These are phyloP conservation scores for Colletotrichum camelliae DNA, from an alignment of 2,329 filamentous ascomycete genomes.

Conservation along the genomic window DNA sequence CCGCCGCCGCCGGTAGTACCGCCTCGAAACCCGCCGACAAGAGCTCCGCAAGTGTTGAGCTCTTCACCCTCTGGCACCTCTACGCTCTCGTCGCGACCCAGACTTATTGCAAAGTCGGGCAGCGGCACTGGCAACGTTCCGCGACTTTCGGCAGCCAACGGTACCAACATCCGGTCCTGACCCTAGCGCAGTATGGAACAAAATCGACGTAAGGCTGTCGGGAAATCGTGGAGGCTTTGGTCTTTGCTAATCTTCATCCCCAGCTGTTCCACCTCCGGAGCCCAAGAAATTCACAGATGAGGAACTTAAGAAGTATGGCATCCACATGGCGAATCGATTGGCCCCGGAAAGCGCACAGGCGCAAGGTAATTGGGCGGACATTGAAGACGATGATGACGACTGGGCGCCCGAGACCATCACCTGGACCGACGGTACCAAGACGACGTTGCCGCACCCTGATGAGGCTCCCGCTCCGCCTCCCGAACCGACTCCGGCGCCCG, in stretches of 20 bases:
- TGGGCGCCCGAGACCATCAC: constrained; percentile 86
- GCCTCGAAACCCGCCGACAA: constrained; percentile 57
- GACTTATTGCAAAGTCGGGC: constrained; percentile 78
- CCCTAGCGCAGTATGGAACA: constrained; percentile 83
- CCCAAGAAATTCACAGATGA: constrained; percentile 87
- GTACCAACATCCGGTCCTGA: constrained; percentile 71
- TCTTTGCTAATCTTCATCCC: constrained; percentile 27
- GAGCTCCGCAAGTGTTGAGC: constrained; percentile 44
- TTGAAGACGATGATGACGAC: constrained; percentile 87
- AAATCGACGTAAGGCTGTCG: constrained; percentile 73
- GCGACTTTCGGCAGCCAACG: constrained; percentile 52
- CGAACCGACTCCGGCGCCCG: constrained; percentile 30
- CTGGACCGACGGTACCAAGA: constrained; percentile 89
- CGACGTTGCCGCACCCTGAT: constrained; percentile 70
- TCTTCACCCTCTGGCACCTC: constrained; percentile 52
- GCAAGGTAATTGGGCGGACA: constrained; percentile 87
- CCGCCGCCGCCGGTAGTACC: constrained; percentile 37
- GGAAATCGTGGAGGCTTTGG: background rate
- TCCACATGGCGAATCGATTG: constrained; percentile 81
- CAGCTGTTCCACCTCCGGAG: constrained; percentile 69
- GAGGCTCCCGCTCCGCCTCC: constrained; percentile 42
- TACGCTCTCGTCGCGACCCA: constrained; percentile 64
- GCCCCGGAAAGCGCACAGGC: constrained; percentile 77
- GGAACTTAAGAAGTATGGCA: constrained; percentile 85
- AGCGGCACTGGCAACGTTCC: constrained; percentile 59